Conservation (phyloP, 2,329 filamentous ascomycete species). For the Colletotrichum lentis region DNA sequence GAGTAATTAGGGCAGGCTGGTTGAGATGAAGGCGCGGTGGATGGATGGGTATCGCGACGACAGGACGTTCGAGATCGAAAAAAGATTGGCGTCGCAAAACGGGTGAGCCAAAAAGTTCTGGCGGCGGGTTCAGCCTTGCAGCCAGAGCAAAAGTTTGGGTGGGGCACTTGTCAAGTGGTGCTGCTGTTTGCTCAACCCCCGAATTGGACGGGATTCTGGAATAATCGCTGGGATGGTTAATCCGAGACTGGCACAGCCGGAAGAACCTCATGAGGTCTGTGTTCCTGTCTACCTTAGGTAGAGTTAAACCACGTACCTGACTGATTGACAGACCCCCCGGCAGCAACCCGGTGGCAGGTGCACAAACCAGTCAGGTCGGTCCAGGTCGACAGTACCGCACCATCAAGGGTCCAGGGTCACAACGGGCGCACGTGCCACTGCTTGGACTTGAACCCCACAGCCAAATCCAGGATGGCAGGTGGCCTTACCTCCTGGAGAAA, state of each 20-base stretch:
- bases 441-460: conserved; percentile 29
- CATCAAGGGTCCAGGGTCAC: conserved; percentile 32
- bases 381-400: background rate
- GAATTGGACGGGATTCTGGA: conserved; percentile 21
- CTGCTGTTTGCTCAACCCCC: conserved; percentile 14
- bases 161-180: conserved; percentile 2
- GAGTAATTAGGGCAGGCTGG: background rate
- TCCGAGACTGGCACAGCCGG: conserved; percentile 5
- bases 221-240: conserved; percentile 13
- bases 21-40: conserved; percentile 8
- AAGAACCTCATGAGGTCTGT: background rate
- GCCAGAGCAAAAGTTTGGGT: conserved; percentile 29
- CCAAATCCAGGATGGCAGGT: conserved; percentile 28
- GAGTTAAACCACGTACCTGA: background rate
- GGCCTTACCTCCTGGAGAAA: conserved; percentile 29
- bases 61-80: conserved; percentile 15
- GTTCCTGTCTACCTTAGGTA: no score
- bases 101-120: conserved; percentile 33
- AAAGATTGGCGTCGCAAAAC: conserved; percentile 34
- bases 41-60: conserved; percentile 7
- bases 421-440: conserved; percentile 30
- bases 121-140: conserved; percentile 35
- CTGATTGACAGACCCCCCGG: background rate
- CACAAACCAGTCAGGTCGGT: no score
- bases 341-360: no score